Percentiles rank a stretch among this genome's conserved stretches.
Conservation (phyloP, 2,329 filamentous ascomycete genomes). For the Fusarium sambucinum region DNA sequence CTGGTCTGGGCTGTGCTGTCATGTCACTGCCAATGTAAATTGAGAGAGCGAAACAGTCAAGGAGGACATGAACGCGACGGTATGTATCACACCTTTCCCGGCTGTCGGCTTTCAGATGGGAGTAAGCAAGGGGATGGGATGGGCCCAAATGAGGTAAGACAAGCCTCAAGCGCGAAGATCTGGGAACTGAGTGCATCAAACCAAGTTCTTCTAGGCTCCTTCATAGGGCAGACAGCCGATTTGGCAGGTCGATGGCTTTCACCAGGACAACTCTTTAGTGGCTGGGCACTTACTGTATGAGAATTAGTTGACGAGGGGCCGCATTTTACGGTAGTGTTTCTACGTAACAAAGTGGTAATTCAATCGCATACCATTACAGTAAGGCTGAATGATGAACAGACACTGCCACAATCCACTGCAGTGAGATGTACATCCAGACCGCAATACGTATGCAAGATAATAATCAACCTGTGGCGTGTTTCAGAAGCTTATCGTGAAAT, state of each 20-base stretch:
- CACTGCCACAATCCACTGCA: slow-evolving; percentile 4
- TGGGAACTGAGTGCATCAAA: slow-evolving; percentile 28
- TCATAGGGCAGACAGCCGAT: slow-evolving; percentile 32
- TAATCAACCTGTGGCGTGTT: slow-evolving; percentile 2
- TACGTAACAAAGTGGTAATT: slow-evolving; percentile 13
- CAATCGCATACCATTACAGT: slow-evolving; percentile 1
- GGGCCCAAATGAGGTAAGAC: slow-evolving; percentile 42
- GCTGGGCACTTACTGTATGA: not conserved
- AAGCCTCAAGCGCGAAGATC: slow-evolving; percentile 40
- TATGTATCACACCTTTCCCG: slow-evolving; percentile 33
- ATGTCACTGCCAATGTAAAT: not conserved
- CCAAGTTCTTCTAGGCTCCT: slow-evolving; percentile 20
- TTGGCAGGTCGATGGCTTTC: slow-evolving; percentile 22
- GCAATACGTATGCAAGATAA: slow-evolving; percentile 3
- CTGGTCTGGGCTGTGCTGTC: slow-evolving; percentile 9
- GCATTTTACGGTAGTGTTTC: slow-evolving; percentile 5
- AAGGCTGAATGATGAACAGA: slow-evolving; percentile 27
- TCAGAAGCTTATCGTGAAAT: not conserved
- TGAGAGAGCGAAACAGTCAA: not conserved
- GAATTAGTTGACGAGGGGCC: not conserved
- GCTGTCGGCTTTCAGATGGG: slow-evolving; percentile 31
- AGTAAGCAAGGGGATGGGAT: slow-evolving; percentile 15
- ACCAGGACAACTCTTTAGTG: slow-evolving; percentile 16
- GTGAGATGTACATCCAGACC: slow-evolving; percentile 16
- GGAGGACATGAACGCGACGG: not conserved